Evolutionary conservation across 768 basidiomycete genomes (phyloP).

Genomic region (Postia placenta): DNA sequence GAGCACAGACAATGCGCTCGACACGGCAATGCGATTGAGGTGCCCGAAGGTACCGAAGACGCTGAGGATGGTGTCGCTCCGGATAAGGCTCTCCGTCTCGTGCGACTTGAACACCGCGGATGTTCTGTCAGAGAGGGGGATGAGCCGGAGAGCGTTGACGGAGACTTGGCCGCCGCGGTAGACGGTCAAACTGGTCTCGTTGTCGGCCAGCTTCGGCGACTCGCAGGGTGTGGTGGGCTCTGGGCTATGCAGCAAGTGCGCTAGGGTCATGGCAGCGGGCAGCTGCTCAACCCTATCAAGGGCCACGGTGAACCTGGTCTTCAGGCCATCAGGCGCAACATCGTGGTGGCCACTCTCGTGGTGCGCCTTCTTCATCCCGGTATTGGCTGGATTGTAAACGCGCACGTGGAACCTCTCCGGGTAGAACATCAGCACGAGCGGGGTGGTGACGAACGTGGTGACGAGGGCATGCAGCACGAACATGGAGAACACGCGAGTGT

Average conservation of each 20-base stretch:
- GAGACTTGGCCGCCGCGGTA: slow-evolving; percentile 22
- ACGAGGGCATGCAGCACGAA: slow-evolving; percentile 77
- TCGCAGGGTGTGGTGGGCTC: slow-evolving; percentile 18
- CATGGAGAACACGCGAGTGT: slow-evolving; percentile 76
- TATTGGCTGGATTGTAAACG: slow-evolving; percentile 7
- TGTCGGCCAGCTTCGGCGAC: neutral
- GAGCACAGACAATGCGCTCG: slow-evolving; percentile 70
- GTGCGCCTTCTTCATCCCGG: slow-evolving; percentile 1
- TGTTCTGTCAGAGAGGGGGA: slow-evolving; percentile 85
- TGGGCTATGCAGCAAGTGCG: slow-evolving; percentile 57
- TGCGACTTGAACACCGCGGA: slow-evolving; percentile 83
- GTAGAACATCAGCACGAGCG: slow-evolving; percentile 73
- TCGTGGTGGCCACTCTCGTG: neutral
- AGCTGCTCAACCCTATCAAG: slow-evolving; percentile 79
- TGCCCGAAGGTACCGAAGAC: slow-evolving; percentile 75
- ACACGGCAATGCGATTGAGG: slow-evolving; percentile 60
- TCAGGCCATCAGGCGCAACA: slow-evolving; percentile 34
- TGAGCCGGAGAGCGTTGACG: slow-evolving; percentile 77
- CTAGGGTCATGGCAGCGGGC: slow-evolving; percentile 75
- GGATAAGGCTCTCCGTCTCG: slow-evolving; percentile 62
- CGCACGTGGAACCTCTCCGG: slow-evolving; percentile 52
- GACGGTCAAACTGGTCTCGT: neutral
- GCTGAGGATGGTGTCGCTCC: slow-evolving; percentile 64
- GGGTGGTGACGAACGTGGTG: slow-evolving; percentile 81
- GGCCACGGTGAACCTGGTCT: slow-evolving; percentile 63